Conservation (phyloP, 371 early-diverging fungal genomes). For the Dichotomocladium elegans region DNA sequence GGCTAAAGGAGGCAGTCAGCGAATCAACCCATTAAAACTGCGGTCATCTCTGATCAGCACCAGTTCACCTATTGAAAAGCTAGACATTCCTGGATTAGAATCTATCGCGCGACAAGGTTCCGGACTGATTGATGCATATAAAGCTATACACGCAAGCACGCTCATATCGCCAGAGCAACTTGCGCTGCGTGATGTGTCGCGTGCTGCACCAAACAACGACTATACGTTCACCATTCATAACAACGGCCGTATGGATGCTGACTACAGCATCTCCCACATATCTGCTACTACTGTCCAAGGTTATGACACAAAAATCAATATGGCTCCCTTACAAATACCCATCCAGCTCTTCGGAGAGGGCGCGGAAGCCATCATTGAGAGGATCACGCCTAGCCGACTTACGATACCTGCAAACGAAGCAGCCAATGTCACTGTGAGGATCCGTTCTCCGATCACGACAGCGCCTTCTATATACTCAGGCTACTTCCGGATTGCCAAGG, state of each 20-base stretch:
- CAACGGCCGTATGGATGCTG: constrained; percentile 42
- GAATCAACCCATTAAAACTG: constrained; percentile 12
- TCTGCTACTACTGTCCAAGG: constrained; percentile 46
- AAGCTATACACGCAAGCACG: constrained; percentile 52
- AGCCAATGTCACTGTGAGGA: constrained; percentile 21
- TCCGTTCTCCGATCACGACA: constrained; percentile 17
- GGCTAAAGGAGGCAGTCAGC: constrained; percentile 24
- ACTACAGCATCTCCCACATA: constrained; percentile 47
- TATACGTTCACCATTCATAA: constrained; percentile 58
- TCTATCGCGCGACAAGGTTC: constrained; percentile 66
- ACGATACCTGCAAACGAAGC: constrained; percentile 19
- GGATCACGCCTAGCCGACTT: constrained; percentile 8
- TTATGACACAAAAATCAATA: constrained; percentile 12
- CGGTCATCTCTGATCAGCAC: constrained; percentile 51
- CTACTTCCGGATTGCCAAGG: constrained; percentile 21
- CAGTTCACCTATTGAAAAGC: constrained; percentile 36
- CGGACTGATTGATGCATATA: constrained; percentile 66
- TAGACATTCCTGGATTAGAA: constrained; percentile 26
- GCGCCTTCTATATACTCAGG: constrained; percentile 39
- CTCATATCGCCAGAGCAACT: constrained; percentile 57
- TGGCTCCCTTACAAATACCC: constrained; percentile 22
- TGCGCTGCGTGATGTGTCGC: constrained; percentile 60
- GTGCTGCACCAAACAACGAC: constrained; percentile 32
- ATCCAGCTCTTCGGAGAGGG: constrained; percentile 8
- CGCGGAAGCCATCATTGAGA: constrained; percentile 23